A percentile compares a stretch with the other conserved stretches of the same genome.
Conservation (phyloP, 2,329 filamentous ascomycete species). For the Periconia digitata region DNA sequence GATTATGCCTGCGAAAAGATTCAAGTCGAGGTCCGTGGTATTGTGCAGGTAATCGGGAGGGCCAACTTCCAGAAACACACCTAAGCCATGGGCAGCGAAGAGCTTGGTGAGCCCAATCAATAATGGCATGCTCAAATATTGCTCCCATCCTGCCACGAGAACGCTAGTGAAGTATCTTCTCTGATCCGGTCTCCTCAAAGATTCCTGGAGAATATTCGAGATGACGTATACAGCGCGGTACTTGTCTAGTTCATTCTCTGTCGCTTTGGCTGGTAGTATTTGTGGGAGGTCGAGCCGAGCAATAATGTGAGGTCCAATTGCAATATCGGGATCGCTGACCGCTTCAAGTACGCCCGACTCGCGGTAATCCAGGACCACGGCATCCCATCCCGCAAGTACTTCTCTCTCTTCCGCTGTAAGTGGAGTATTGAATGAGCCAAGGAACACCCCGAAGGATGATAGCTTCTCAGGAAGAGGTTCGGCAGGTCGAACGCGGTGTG, state of each 20-base stretch:
- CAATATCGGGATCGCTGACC: constrained; percentile 24
- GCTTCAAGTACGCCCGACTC: constrained; percentile 35
- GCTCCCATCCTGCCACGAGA: constrained; percentile 37
- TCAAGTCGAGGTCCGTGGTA: constrained; percentile 25
- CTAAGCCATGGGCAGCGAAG: constrained; percentile 32
- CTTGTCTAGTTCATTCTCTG: constrained; percentile 28
- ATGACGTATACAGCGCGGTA: constrained; percentile 27
- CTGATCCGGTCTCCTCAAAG: constrained; percentile 24
- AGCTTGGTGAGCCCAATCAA: constrained; percentile 34
- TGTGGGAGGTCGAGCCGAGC: constrained; percentile 32
- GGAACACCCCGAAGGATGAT: constrained; percentile 39
- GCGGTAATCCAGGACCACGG: constrained; percentile 33
- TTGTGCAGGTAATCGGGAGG: constrained; percentile 37
- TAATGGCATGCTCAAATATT: constrained; percentile 27
- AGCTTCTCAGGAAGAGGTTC: constrained; percentile 27
- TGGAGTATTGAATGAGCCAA: constrained; percentile 31
- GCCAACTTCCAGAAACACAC: constrained; percentile 36
- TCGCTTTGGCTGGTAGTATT: constrained; percentile 21
- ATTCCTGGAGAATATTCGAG: constrained; percentile 25
- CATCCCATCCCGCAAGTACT: constrained; percentile 35
- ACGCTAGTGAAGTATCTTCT: constrained; percentile 36
- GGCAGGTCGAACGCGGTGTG: constrained; percentile 20
- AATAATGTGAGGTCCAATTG: constrained; percentile 34
- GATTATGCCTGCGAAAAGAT: constrained; percentile 32
- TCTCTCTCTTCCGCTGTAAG: constrained; percentile 25